Conservation (phyloP, 805 yeast species). For the Wickerhamiella azyma region DNA sequence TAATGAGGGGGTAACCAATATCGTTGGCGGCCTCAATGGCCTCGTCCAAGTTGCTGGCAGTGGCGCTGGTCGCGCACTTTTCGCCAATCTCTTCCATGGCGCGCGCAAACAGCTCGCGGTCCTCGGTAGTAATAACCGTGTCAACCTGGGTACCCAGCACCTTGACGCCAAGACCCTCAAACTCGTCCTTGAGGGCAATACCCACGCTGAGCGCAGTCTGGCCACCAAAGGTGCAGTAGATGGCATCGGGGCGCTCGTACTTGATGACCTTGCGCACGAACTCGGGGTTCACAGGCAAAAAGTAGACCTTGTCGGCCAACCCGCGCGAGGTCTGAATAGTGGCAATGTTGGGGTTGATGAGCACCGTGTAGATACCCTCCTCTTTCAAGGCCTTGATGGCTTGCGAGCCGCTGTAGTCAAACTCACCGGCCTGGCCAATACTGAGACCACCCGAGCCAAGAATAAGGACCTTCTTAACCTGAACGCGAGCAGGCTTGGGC, state of each 20-base stretch:
- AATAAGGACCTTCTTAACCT: conserved; percentile 82
- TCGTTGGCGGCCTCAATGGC: conserved; percentile 72
- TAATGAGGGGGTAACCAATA: conserved; percentile 90
- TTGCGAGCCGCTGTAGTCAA: conserved; percentile 97
- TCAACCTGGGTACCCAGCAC: conserved; percentile 95
- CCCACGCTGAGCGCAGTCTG: conserved; percentile 97
- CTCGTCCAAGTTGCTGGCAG: conserved; percentile 68
- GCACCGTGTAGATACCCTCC: conserved; percentile 91
- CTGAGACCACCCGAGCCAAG: conserved; percentile 97
- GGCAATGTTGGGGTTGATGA: conserved; percentile 96
- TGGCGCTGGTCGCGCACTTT: conserved; percentile 87
- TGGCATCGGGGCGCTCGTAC: conserved; percentile 94
- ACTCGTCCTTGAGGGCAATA: conserved; percentile 88
- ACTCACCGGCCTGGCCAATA: conserved; percentile 99
- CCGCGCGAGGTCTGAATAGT: conserved; percentile 98
- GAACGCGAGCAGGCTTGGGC: conserved; percentile 29
- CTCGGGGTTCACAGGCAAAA: conserved; percentile 94
- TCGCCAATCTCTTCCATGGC: conserved; percentile 93
- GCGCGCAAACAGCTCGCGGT: conserved; percentile 86
- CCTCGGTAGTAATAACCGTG: conserved; percentile 94
- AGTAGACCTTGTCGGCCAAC: conserved; percentile 93
- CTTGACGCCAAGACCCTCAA: conserved; percentile 78
- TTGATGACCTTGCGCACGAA: conserved; percentile 90
- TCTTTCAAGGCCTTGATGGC: conserved; percentile 97
- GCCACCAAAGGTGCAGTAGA: conserved; percentile 95